Evolutionary conservation across 768 basidiomycete species (phyloP).

Genomic region (Artomyces pyxidatus): DNA sequence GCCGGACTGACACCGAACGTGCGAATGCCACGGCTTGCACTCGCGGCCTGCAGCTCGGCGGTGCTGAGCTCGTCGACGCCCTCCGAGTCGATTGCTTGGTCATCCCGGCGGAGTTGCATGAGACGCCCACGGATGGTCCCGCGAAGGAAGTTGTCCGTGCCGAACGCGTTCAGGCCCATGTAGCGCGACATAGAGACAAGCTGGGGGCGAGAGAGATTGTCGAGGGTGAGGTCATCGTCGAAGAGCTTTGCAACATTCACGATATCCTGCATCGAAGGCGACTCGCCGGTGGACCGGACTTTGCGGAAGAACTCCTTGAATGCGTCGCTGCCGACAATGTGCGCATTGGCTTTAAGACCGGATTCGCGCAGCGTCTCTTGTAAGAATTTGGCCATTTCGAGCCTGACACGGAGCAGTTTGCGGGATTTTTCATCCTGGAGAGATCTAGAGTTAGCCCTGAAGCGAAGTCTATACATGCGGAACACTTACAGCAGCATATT

Average conservation of each 20-base stretch:
- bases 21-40: conserved; percentile 89
- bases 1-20: conserved; percentile 84
- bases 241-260: conserved; percentile 95
- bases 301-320: conserved; percentile 99
- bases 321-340: conserved; percentile 89
- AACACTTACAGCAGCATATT: conserved; percentile 74
- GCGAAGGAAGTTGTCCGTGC: conserved; percentile 96
- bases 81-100: conserved; percentile 86
- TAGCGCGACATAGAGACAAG: conserved; percentile 95
- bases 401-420: conserved; percentile 85
- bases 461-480: conserved; percentile 10
- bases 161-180: conserved; percentile 97
- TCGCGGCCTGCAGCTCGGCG: conserved; percentile 86
- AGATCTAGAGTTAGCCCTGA: not conserved
- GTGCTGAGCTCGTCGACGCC: conserved; percentile 89
- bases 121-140: conserved; percentile 83
- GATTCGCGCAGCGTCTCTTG: conserved; percentile 96
- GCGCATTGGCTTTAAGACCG: conserved; percentile 84
- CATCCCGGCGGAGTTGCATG: conserved; percentile 78
- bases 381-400: conserved; percentile 99
- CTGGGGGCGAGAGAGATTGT: conserved; percentile 97
- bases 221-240: conserved; percentile 94
- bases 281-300: conserved; percentile 92
- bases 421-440: conserved; percentile 91
- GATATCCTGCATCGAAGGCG: conserved; percentile 80